Conservation (phyloP, 495 filamentous ascomycete species). For the Talaromyces borbonicus region DNA sequence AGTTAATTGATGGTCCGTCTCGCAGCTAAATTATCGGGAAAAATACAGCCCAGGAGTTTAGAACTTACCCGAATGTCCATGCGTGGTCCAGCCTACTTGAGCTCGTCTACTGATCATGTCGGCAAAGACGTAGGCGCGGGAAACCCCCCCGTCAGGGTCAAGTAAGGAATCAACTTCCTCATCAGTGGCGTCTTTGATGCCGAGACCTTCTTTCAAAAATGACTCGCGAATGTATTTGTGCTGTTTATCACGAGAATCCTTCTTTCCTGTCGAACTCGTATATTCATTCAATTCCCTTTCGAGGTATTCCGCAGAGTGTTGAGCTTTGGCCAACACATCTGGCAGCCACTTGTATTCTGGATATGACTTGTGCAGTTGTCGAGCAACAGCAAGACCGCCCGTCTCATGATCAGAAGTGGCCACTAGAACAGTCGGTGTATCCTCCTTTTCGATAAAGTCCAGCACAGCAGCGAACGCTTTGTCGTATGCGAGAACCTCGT, state of each 20-base stretch:
- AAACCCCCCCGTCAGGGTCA: conserved; percentile 30
- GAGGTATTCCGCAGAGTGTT: conserved; percentile 66
- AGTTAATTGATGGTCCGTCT: no score
- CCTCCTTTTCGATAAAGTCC: conserved; percentile 69
- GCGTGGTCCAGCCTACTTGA: conserved; percentile 86
- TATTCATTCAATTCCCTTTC: conserved; percentile 47
- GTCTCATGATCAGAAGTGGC: conserved; percentile 93
- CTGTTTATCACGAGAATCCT: conserved; percentile 16
- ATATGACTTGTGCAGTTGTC: conserved; percentile 57
- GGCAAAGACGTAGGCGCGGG: conserved; percentile 54
- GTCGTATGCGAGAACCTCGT: conserved; percentile 90
- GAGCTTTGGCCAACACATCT: conserved; percentile 66
- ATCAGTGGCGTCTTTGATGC: conserved; percentile 62
- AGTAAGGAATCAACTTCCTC: conserved; percentile 60
- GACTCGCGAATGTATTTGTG: conserved; percentile 46
- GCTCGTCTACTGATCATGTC: conserved; percentile 79
- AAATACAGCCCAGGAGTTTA: no score
- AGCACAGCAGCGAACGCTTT: conserved; percentile 70
- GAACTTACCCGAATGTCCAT: conserved; percentile 63
- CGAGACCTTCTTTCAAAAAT: conserved; percentile 57
- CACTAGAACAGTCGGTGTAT: conserved; percentile 69
- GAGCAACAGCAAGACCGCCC: conserved; percentile 71
- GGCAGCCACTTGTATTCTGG: conserved; percentile 86
- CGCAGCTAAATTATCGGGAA: no score
- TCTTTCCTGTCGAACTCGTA: conserved; percentile 24